Percentiles rank a stretch among this genome's conserved stretches.
phyloP scores from a whole-genome alignment of 2,329 filamentous ascomycete genomes.

The Lachnellula suecica region DNA sequence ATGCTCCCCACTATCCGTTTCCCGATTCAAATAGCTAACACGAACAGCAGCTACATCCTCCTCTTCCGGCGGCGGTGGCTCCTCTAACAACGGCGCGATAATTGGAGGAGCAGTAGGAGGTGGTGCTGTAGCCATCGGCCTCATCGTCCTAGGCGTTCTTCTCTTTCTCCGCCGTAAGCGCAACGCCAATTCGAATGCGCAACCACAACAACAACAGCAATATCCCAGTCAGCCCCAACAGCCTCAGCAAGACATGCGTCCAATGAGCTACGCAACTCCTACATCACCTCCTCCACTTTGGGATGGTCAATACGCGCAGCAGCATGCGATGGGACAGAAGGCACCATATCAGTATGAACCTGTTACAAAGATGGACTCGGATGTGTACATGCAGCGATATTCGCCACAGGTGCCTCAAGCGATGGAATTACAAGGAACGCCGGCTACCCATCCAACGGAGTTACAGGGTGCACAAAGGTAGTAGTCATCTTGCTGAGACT shows the following conservation, averaged over 20 bases:
- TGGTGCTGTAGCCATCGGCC: neutral
- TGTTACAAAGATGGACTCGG: neutral
- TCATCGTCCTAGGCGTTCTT: slow-evolving; percentile 3
- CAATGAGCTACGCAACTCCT: neutral
- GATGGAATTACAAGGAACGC: neutral
- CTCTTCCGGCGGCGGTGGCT: neutral
- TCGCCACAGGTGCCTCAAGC: neutral
- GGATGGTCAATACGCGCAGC: neutral
- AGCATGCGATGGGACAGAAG: neutral
- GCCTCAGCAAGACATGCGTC: neutral
- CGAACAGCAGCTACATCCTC: neutral
- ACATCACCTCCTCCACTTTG: slow-evolving; percentile 1
- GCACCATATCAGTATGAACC: neutral
- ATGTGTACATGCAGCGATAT: neutral
- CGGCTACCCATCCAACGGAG: neutral
- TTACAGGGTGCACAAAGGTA: neutral
- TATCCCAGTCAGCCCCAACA: neutral
- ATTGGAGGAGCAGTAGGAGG: slow-evolving; percentile 3
- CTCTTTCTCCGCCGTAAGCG: slow-evolving; percentile 1
- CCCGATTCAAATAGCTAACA: neutral
- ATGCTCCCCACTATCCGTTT: neutral
- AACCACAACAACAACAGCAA: neutral
- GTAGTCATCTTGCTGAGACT: too few species aligned
- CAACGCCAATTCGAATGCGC: neutral
- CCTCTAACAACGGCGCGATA: neutral